Base-by-base conservation (phyloP, 257 asterid genomes). In the Petunia secreta region DNA sequence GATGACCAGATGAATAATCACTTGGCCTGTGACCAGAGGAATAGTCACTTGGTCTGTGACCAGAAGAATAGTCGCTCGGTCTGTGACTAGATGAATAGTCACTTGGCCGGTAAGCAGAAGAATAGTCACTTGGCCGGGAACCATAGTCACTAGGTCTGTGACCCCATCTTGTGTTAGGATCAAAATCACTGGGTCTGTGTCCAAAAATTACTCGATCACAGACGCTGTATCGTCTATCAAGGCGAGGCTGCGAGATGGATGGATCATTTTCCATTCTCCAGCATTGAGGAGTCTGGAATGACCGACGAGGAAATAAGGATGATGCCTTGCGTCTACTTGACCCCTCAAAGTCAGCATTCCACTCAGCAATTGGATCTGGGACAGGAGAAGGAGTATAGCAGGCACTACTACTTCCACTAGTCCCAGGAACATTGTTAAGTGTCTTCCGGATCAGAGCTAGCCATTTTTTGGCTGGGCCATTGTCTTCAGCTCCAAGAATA, bases 401-500 rank as follows among this genome's bases (percentile, higher is more conserved):
- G 40, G 94, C 95, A 44, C 95, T 84, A 81, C 91, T 84, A 77
- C 91, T 85, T 8, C 86, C 89, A 66, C 91, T 89, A 54, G 89
- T 80, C 14, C 91, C 96, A 2, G 93, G 94, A 74, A 90, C 85
- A 63, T 87, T 85, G 86, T 92, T 92, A 57, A 96, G 87, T 2
- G 99, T 91, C 85, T 82, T 94, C 82, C 91, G 88, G 65, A 96
- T 92, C 41, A 94, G 88, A 78, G 93, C 75, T 43, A 92, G 89
- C 98, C 99, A 96, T 57, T 91, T 92, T 74, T 92, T 94, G 39
- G 99, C 98, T 39, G 99, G 99, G 36, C 99, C 99, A 40, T 96
- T 96, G 86, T 96, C 99, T 83, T 96, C 99, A 53, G 99, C 98
- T 9, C 92, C 99, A 48, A 96, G 89, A 77, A 96, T 96, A 76